Evolutionary conservation across 1,284 basidiomycete species (phyloP).

Genomic region (Dichomitus squalens): DNA sequence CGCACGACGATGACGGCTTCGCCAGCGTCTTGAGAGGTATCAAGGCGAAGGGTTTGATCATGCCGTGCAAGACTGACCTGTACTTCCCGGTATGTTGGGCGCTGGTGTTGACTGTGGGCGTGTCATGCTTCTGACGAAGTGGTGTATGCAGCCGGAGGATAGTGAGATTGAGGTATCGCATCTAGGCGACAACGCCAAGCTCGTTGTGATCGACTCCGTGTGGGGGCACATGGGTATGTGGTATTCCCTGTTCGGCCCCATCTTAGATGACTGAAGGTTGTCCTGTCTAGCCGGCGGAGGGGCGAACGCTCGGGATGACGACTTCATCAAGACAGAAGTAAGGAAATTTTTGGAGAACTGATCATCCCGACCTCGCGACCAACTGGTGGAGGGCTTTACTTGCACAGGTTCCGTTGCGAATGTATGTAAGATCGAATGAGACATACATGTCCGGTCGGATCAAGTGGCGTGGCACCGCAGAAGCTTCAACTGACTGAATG

Average conservation of each 20-base stretch:
- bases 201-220: constrained; percentile 54
- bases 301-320: constrained; percentile 23
- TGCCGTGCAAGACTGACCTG: constrained; percentile 60
- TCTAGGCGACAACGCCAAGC: constrained; percentile 43
- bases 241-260: not conserved
- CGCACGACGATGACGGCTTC: constrained; percentile 42
- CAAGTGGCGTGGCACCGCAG: too few species aligned
- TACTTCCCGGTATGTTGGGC: constrained; percentile 43
- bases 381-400: too few species aligned
- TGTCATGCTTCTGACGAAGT: not conserved
- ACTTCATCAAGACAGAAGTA: constrained; percentile 27
- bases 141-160: constrained; percentile 51
- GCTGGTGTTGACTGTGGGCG: too few species aligned
- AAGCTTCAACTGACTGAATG: too few species aligned
- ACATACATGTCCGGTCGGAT: too few species aligned
- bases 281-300: constrained; percentile 28
- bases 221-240: constrained; percentile 60
- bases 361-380: too few species aligned
- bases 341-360: constrained; percentile 23
- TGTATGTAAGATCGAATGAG: too few species aligned
- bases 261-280: not conserved
- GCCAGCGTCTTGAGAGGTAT: constrained; percentile 43
- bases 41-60: constrained; percentile 36
- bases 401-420: not conserved
- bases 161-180: constrained; percentile 50